Evolutionary conservation across 2,329 filamentous ascomycete species (phyloP).

Genomic region (Rutstroemia sydowiana): DNA sequence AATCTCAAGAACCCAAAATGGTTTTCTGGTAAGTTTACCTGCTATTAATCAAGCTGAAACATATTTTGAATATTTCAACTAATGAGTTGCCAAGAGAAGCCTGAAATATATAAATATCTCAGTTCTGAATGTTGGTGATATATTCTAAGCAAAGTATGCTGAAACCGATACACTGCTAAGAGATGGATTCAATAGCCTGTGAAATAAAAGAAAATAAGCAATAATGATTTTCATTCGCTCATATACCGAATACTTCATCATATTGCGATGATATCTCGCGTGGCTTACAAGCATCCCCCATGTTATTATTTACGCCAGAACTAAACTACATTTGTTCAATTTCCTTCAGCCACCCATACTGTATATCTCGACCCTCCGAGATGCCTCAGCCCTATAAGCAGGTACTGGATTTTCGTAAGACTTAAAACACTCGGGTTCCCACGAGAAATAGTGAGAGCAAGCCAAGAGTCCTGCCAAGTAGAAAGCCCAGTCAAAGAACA

Average conservation of each 20-base stretch:
- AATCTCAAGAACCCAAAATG: too few species aligned
- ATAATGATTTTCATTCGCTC: conserved; percentile 1
- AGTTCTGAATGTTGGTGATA: too few species aligned
- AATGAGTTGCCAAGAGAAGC: conserved; percentile 1
- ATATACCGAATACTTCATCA: conserved; percentile 1
- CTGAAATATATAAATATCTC: conserved; percentile 7
- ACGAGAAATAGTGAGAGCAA: not conserved
- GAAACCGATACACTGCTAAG: not conserved
- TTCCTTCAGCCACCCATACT: not conserved
- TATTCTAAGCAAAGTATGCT: conserved; percentile 6
- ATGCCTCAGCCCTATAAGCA: conserved; percentile 6
- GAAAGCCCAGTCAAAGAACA: conserved; percentile 1
- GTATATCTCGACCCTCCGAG: not conserved
- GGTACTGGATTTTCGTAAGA: not conserved
- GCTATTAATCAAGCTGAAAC: not conserved
- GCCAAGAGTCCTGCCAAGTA: not conserved
- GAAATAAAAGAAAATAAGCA: not conserved
- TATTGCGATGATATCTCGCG: not conserved
- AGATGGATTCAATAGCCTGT: not conserved
- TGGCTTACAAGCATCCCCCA: conserved; percentile 8
- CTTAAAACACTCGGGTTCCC: conserved; percentile 7
- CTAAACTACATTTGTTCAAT: too few species aligned
- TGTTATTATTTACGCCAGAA: not conserved
- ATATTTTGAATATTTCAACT: too few species aligned
- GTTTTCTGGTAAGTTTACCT: not conserved